phyloP scores from a whole-genome alignment of 306 rosid species.

The Castanea mollissima region DNA sequence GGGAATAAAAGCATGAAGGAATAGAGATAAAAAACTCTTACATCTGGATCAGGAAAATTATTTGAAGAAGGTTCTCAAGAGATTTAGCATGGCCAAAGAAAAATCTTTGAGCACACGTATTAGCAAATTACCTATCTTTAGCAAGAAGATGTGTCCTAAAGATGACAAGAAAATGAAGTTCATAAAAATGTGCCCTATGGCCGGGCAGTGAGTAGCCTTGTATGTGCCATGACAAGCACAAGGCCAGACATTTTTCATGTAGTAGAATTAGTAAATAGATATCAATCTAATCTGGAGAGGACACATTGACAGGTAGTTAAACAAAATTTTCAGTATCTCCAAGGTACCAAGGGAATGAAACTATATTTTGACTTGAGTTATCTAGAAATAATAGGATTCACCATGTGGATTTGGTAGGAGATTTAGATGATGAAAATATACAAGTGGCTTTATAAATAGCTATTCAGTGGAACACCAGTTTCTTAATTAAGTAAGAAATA shows the following conservation, averaged over 20 bases:
- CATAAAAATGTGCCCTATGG: background rate
- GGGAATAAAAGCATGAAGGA: background rate
- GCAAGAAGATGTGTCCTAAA: background rate
- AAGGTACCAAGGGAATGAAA: background rate
- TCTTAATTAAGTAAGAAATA: no score
- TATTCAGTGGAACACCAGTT: background rate
- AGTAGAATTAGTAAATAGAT: background rate
- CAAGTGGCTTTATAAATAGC: no score
- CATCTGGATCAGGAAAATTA: background rate
- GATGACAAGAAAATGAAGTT: background rate
- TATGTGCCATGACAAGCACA: constrained; percentile 1
- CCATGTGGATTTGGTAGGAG: background rate
- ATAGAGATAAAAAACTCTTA: background rate
- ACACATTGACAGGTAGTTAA: background rate
- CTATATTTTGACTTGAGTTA: background rate
- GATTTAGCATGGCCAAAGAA: background rate
- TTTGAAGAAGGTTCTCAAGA: background rate
- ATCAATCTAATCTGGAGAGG: background rate
- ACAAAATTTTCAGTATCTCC: background rate
- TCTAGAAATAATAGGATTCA: background rate
- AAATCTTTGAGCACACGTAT: background rate
- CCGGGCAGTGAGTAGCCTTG: background rate
- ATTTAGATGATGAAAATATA: background rate
- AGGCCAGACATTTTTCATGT: background rate
- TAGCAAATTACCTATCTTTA: background rate